A percentile compares a stretch with the other conserved stretches of the same genome.
These are phyloP conservation scores for Wickerhamiella infanticola DNA, from an alignment of 1,139 yeast genomes.

Conservation along the genomic window DNA sequence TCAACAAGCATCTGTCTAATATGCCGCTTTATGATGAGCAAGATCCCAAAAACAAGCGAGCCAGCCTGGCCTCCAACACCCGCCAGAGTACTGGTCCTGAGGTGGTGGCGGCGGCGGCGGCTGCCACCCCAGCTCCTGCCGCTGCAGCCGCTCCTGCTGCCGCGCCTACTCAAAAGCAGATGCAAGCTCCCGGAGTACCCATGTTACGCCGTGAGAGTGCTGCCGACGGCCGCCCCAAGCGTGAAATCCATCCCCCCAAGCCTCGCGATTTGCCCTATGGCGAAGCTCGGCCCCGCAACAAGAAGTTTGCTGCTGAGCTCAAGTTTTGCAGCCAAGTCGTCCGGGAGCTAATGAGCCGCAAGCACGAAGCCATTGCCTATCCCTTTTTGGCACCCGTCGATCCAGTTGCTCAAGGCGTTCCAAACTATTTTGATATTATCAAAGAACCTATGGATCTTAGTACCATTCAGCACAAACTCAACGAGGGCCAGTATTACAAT, in stretches of 20 bases:
- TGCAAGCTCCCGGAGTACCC: conserved; percentile 34
- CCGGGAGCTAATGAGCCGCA: conserved; percentile 69
- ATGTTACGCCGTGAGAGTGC: conserved; percentile 44
- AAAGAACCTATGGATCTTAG: conserved; percentile 93
- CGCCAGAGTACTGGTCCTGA: conserved; percentile 9
- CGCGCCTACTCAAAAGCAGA: conserved; percentile 7
- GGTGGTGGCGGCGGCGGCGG: conserved; percentile 9
- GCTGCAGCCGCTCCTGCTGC: conserved; percentile 2
- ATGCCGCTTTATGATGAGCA: conserved; percentile 71
- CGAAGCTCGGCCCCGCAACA: conserved; percentile 54
- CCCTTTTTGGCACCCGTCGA: conserved; percentile 93
- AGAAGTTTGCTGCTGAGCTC: conserved; percentile 81
- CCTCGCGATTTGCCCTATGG: conserved; percentile 80
- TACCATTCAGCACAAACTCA: conserved; percentile 64
- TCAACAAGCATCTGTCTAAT: conserved; percentile 83
- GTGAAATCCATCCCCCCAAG: conserved; percentile 93
- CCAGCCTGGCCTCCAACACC: conserved; percentile 1
- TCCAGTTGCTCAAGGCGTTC: conserved; percentile 84
- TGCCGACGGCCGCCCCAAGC: conserved; percentile 67
- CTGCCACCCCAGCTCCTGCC: conserved; percentile 3
- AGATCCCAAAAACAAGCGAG: conserved; percentile 8
- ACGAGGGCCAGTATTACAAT: conserved; percentile 74
- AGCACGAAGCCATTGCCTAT: conserved; percentile 68
- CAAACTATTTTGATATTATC: conserved; percentile 70
- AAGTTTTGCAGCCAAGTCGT: conserved; percentile 71